Evolutionary conservation across 2,329 filamentous ascomycete genomes (phyloP).

Genomic region (Phaeosphaeria sp.): DNA sequence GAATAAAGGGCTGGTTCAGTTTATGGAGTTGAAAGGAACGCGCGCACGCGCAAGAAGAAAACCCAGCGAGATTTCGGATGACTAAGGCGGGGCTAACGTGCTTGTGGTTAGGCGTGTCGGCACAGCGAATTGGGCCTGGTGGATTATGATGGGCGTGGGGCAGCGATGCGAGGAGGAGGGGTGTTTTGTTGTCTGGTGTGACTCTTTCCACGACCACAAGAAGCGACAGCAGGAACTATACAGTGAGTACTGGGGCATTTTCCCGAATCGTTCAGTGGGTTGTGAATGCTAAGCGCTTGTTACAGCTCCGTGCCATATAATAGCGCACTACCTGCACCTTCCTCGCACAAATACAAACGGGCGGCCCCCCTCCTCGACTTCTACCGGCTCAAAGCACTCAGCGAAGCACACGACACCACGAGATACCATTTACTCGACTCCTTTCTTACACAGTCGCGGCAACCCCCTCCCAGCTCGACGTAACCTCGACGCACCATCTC

Average conservation of each 20-base stretch:
- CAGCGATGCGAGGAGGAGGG: constrained; percentile 17
- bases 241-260: constrained; percentile 4
- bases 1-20: constrained; percentile 62
- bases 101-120: constrained; percentile 7
- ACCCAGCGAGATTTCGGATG: constrained; percentile 27
- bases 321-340: constrained; percentile 7
- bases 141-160: constrained; percentile 24
- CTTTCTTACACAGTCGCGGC: background rate
- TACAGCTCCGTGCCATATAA: constrained; percentile 13
- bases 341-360: background rate
- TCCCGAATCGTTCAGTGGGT: background rate
- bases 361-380: constrained; percentile 10
- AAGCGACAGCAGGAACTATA: background rate
- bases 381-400: constrained; percentile 1
- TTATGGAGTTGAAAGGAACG: constrained; percentile 43
- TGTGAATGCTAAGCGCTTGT: constrained; percentile 14
- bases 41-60: constrained; percentile 29
- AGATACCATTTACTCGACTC: background rate
- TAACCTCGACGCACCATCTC: background rate
- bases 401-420: constrained; percentile 8
- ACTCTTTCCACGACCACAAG: constrained; percentile 2
- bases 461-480: background rate
- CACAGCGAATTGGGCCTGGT: constrained; percentile 24
- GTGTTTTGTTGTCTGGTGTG: constrained; percentile 19
- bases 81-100: constrained; percentile 29